Percentiles rank a stretch among this genome's conserved stretches.
Conservation (phyloP, 169 alveolate genomes). For the Plasmodium malariae region DNA sequence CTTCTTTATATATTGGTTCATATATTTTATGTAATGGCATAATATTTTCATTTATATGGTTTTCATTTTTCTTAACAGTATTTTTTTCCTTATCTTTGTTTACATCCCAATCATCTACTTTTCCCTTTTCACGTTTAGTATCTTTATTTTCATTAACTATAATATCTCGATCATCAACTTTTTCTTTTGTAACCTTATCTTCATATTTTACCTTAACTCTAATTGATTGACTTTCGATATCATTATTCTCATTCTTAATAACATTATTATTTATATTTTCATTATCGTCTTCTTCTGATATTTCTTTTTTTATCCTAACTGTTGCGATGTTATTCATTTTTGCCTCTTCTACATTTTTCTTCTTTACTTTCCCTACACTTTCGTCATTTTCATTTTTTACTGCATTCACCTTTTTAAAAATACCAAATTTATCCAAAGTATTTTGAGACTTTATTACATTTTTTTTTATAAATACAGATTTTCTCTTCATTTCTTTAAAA, state of each 20-base stretch:
- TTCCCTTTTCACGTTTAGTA: constrained; percentile 9
- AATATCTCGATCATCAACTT: not conserved
- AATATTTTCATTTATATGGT: not conserved
- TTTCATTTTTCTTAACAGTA: constrained; percentile 3
- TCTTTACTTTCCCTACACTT: not conserved
- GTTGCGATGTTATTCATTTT: no score
- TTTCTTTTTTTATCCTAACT: constrained; percentile 37
- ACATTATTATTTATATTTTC: constrained; percentile 7
- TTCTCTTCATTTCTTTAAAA: constrained; percentile 65
- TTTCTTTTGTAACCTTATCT: constrained; percentile 7
- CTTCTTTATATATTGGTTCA: constrained; percentile 72
- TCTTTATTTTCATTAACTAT: not conserved
- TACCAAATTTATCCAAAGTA: constrained; percentile 75
- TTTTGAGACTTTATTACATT: constrained; percentile 58
- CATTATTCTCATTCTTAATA: not conserved
- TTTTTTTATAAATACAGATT: constrained; percentile 37
- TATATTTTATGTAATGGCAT: constrained; percentile 72
- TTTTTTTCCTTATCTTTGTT: not conserved
- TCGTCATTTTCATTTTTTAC: constrained; percentile 14
- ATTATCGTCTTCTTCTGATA: not conserved
- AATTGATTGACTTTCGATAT: not conserved
- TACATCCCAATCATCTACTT: not conserved
- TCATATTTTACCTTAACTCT: constrained; percentile 18
- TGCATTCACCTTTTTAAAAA: constrained; percentile 59
- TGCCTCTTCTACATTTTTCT: not conserved